Evolutionary conservation across 768 basidiomycete genomes (phyloP), one percentile per base, ranked within the genome.

Genomic region (Mycena galericulata): DNA sequence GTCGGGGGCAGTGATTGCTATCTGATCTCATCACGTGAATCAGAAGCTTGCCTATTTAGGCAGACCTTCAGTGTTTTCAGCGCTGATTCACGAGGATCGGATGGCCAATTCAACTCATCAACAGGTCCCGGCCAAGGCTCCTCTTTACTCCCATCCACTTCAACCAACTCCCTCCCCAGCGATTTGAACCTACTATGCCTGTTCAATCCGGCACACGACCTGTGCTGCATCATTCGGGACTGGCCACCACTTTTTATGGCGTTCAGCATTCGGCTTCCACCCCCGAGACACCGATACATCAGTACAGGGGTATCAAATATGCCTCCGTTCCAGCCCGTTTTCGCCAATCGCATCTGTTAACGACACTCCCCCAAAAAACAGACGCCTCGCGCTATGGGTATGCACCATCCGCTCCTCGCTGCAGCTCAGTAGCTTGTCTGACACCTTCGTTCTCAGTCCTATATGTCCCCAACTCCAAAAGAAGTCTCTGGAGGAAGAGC

Each of bases 301-400:
- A 93, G 74, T 94, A 88, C 72, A 86, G 88, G 24, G 93, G 93
- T 41, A 90, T 94, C 74, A 92, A 92, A 80, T 94, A 93, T 71
- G 93, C 91, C 26, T 82, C 83, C 24, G 83, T 93, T 17, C 91
- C 91, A 27, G 89, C 88, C 40, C 90, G 93, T 53, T 94, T 94
- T 75, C 88, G 92, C 59, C 92, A 91, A 78, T 93, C 93, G 2
- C 83, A 82, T 65, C 81, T 93, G 32, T 86, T 81, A 73, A 85
- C 85, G 12, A 79, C 85, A 6, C 92, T 92, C 72, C 86, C 88
- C 29, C 76, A 84, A 11, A 76, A 83, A 47, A 88, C 89, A 10
- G 89, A 92, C 72, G 89, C 91, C 71, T 86, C 90, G 54, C 85
- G 83, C 69, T 83, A 88, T 74, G 93, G 93, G 93, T 93, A 73